These are phyloP conservation scores for Gaillardinia entomophila DNA, from an alignment of 805 yeast genomes.

Conservation along the genomic window DNA sequence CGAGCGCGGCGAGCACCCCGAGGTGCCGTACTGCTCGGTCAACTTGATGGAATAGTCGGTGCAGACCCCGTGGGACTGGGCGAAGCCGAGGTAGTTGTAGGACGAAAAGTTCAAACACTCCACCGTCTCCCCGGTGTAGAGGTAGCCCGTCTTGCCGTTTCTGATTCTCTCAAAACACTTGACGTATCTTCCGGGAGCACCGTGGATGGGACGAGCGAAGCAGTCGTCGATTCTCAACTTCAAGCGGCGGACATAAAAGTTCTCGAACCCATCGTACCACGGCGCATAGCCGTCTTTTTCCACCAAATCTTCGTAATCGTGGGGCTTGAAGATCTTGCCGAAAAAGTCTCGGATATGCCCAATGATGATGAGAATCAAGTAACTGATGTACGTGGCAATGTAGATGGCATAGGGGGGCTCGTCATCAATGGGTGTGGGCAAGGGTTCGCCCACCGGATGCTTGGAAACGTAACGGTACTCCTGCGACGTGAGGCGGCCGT, in stretches of 20 bases:
- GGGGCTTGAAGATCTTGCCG: constrained; percentile 68
- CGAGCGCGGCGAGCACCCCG: constrained; percentile 73
- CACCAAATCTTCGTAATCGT: constrained; percentile 57
- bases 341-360: constrained; percentile 91
- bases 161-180: constrained; percentile 74
- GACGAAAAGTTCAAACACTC: constrained; percentile 83
- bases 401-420: constrained; percentile 83
- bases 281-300: constrained; percentile 93
- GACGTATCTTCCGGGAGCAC: constrained; percentile 93
- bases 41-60: constrained; percentile 68
- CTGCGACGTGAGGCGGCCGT: constrained; percentile 61
- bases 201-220: constrained; percentile 92
- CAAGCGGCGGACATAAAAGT: constrained; percentile 88
- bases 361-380: constrained; percentile 73
- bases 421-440: constrained; percentile 63
- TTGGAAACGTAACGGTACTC: constrained; percentile 59
- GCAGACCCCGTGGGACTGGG: constrained; percentile 89
- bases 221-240: constrained; percentile 90
- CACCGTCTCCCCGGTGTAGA: constrained; percentile 68
- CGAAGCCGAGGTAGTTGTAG: constrained; percentile 94
- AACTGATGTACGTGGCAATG: constrained; percentile 78
- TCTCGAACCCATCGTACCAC: constrained; percentile 89
- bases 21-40: constrained; percentile 66
- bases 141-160: constrained; percentile 59
- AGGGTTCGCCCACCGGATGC: constrained; percentile 51